Evolutionary conservation across 2,329 filamentous ascomycete genomes (phyloP).

Genomic region (Ophiostoma ulmi): DNA sequence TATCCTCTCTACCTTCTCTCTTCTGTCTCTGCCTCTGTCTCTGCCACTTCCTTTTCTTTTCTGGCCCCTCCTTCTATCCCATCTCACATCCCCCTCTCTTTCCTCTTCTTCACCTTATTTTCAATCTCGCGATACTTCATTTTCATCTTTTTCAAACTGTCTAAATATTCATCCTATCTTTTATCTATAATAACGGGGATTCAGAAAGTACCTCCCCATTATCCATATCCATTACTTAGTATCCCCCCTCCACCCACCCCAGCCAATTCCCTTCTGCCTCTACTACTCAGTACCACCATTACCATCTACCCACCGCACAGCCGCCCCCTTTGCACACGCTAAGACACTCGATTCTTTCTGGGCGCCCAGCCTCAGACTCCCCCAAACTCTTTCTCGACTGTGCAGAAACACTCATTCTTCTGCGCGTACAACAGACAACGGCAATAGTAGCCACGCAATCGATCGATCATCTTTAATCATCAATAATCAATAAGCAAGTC

Average conservation of each 20-base stretch:
- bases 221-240: neutral
- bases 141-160: neutral
- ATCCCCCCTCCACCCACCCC: slow-evolving; percentile 4
- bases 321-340: slow-evolving; percentile 19
- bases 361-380: slow-evolving; percentile 22
- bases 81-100: neutral
- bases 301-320: slow-evolving; percentile 4
- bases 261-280: slow-evolving; percentile 8
- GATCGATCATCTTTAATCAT: slow-evolving; percentile 7
- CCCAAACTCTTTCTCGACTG: slow-evolving; percentile 4
- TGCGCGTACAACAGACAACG: slow-evolving; percentile 16
- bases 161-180: slow-evolving; percentile 2
- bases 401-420: slow-evolving; percentile 13
- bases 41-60: neutral
- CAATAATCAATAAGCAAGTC: neutral
- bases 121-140: neutral
- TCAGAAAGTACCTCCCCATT: neutral
- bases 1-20: neutral
- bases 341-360: slow-evolving; percentile 19
- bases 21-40: no score
- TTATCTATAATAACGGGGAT: neutral
- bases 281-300: neutral
- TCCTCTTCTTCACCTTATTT: neutral
- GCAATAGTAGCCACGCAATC: slow-evolving; percentile 9
- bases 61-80: neutral